Conservation (phyloP, 148 eudicot species). For the Nyssa sinensis region DNA sequence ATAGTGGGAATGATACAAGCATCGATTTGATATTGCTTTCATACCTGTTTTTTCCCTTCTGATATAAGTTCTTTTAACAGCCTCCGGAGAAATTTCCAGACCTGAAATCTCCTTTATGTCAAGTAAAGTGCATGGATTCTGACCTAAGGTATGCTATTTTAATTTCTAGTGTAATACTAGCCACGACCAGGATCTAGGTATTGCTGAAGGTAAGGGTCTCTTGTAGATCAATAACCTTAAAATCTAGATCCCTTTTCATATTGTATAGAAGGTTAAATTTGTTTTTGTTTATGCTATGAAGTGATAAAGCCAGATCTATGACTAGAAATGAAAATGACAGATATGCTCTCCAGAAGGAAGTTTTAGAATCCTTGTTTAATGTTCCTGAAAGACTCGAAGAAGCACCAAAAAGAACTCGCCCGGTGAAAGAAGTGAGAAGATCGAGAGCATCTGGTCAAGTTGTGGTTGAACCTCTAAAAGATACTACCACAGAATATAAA, state of each 20-base stretch:
- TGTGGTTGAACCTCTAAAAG: slow-evolving; percentile 44
- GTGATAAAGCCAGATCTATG: slow-evolving; percentile 2
- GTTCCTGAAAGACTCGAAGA: slow-evolving; percentile 50
- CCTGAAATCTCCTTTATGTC: slow-evolving; percentile 1
- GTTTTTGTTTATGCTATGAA: slow-evolving; percentile 12
- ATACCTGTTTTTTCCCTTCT: neutral
- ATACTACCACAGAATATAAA: slow-evolving; percentile 26
- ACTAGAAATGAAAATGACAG: slow-evolving; percentile 28
- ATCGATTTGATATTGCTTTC: neutral
- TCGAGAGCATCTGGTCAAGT: slow-evolving; percentile 40
- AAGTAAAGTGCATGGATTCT: slow-evolving; percentile 6
- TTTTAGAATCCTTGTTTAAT: slow-evolving; percentile 55
- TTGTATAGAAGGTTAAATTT: slow-evolving; percentile 6
- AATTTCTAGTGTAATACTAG: neutral
- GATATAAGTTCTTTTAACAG: too few relatives aligned
- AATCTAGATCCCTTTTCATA: neutral
- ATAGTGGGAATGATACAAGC: neutral
- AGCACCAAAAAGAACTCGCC: slow-evolving; percentile 23
- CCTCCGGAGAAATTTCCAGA: slow-evolving; percentile 16
- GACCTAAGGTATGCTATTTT: slow-evolving; percentile 22
- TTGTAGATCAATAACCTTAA: neutral
- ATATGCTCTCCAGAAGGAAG: slow-evolving; percentile 46
- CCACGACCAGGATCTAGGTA: neutral
- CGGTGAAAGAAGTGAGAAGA: slow-evolving; percentile 19
- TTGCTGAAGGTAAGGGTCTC: neutral